Base-by-base conservation (phyloP, 176 grass and related monocot genomes). In the Ananas comosus region DNA sequence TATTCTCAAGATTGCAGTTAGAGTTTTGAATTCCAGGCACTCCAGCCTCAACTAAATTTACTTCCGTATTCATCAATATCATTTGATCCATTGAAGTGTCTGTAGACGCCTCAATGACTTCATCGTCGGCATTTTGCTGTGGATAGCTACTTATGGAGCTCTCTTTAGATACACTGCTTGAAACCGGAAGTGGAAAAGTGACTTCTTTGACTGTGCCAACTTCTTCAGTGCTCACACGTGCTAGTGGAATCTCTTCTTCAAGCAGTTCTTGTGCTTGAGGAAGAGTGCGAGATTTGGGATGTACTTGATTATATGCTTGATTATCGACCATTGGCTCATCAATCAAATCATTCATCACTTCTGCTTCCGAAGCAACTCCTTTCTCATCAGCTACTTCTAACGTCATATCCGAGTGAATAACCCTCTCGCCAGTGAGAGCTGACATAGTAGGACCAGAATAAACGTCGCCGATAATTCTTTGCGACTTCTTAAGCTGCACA, bases 401-500 rank as follows among this genome's bases (percentile, higher is more conserved):
- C 33, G 33, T 17, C 11, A 59, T 56, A 48, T 63, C 64, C 71
- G 70, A 51, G 50, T 66, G 14, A 63, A 61, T 19, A 9, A 76
- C 72, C 72, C 71, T 79, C 73, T 52, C 68, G 29, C 52, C 65
- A 71, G 13, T 63, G 68, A 21, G 16, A 53, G 64, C 47, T 7
- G 7, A 61, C 9, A n/a, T 11, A 61, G 10, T 68, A 65, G 93
- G 81, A 74, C 79, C 72, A 10, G 74, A 82, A 81, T 69, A 90
- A 76, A 92, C 75, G 58, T 92, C 89, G 81, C 74, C 42, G 13
- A 92, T 33, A 27, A 97, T 54, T 64, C 50, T 83, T 66, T 79
- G 67, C 3, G 86, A 90, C 77, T 80, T 97, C 81, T 97, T 97
- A 0, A 12, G 72, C 57, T 80, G 86, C 69, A 97, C 93, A 76